Evolutionary conservation across 352 stramenopile species (phyloP), one percentile per base, ranked within the genome.

Genomic region (Lagenidium giganteum): DNA sequence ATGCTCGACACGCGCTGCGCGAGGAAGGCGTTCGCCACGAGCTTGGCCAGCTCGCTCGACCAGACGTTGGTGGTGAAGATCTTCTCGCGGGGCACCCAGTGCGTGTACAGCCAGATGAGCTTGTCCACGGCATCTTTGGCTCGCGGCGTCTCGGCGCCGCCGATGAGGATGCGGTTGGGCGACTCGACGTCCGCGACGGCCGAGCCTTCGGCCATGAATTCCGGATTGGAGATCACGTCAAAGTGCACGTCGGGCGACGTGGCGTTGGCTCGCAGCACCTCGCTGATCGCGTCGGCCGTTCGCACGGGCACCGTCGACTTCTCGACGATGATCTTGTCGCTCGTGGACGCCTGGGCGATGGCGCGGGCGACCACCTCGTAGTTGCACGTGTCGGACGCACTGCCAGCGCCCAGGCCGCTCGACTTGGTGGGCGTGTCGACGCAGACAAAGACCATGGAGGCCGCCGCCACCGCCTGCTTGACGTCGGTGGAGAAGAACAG

Each of bases 41-140:
- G 93, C 76, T 99, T 99, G 31, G 95, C 98, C 25, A 99, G 85
- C 73, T 99, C 97, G n/a, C 96, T 99, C 2, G 96, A 99, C 97
- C 97, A 99, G 26, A 99, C 83, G 65, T 99, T 99, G 13, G 96
- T 99, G 13, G 96, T 99, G 38, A 99, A 80, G 59, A 99, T 99
- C 20, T 57, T 60, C 24, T 93, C 61, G 32, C 83, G 77, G 4
- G 95, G 91, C 18, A 99, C 91, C 96, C 96, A 99, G 71, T 99
- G 92, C 22, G 83, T 87, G 67, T 99, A 99, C 17, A 99, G 83
- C 42, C 80, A 86, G 24, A 96, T 93, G 37, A 99, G 73, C 30
- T 69, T 91, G 36, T 96, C 64, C 16, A 98, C 86, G 11, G 95
- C 95, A 1, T 47, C 66, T 13, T 70, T 68, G 25, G 95, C 95